Percentiles rank a stretch among this genome's conserved stretches.
Evolutionary conservation across 148 eudicot genomes (phyloP).

Genomic region (Rhododendron henanense): DNA sequence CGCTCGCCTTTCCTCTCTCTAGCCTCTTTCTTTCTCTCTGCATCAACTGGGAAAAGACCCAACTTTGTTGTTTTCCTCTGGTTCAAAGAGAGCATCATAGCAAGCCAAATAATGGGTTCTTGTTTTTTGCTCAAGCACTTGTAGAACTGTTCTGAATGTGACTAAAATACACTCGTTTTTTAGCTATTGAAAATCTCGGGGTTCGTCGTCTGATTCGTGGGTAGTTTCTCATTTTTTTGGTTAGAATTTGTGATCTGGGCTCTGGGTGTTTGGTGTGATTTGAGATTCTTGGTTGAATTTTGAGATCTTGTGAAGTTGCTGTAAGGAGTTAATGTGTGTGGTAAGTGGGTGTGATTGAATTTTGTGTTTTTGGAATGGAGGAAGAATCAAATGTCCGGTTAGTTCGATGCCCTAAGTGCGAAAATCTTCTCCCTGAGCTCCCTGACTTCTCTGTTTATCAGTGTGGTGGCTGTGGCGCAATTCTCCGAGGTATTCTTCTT

Average conservation of each 20-base stretch:
- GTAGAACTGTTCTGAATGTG: not conserved
- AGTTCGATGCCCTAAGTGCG: slow-evolving; percentile 80
- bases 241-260: slow-evolving; percentile 4
- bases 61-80: slow-evolving; percentile 10
- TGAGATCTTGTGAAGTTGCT: not conserved
- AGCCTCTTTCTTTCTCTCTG: slow-evolving; percentile 2
- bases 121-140: not conserved
- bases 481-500: slow-evolving; percentile 58
- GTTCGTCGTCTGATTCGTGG: slow-evolving; percentile 8
- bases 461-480: slow-evolving; percentile 86
- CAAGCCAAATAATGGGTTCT: not conserved
- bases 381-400: slow-evolving; percentile 49
- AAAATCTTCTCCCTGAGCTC: slow-evolving; percentile 49
- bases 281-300: not conserved
- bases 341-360: not conserved
- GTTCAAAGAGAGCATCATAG: not conserved
- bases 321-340: not conserved
- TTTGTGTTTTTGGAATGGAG: slow-evolving; percentile 34
- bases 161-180: not conserved
- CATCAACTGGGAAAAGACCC: not conserved
- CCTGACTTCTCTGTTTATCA: slow-evolving; percentile 75
- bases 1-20: not conserved
- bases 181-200: not conserved
- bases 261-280: not conserved
- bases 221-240: slow-evolving; percentile 13